Conservation (phyloP, 2,329 filamentous ascomycete genomes). For the Monosporascus sp. region DNA sequence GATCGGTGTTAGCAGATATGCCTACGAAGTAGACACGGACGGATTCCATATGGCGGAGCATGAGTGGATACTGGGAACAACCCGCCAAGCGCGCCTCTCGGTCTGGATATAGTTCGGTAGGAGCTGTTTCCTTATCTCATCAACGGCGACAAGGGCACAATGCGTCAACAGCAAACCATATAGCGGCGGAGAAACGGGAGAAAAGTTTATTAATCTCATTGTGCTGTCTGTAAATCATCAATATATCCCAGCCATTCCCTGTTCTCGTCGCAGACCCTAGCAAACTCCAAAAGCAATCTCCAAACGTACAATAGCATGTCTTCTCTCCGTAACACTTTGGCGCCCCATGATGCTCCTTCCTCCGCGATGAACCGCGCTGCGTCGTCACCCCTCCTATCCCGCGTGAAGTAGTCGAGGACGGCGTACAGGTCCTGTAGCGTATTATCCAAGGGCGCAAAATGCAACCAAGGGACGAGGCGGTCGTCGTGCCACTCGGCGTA, state of each 20-base stretch:
- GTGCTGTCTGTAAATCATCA: conserved; percentile 17
- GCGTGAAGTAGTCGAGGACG: conserved; percentile 52
- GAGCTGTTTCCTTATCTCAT: too few species aligned
- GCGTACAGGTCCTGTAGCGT: conserved; percentile 53
- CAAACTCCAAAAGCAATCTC: conserved; percentile 43
- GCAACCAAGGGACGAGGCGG: conserved; percentile 54
- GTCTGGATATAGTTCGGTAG: too few species aligned
- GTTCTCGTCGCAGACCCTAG: conserved; percentile 29
- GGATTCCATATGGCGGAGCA: too few species aligned
- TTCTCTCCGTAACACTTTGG: conserved; percentile 46
- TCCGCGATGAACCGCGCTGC: conserved; percentile 45
- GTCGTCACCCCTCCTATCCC: conserved; percentile 34
- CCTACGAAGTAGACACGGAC: too few species aligned
- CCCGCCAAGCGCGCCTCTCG: too few species aligned
- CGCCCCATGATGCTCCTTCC: conserved; percentile 46
- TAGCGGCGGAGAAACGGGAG: too few species aligned
- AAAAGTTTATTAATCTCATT: conserved; percentile 1
- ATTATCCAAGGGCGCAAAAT: conserved; percentile 59
- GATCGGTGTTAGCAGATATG: too few species aligned
- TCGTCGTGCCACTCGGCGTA: conserved; percentile 62
- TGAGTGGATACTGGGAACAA: too few species aligned
- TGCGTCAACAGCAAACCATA: too few species aligned
- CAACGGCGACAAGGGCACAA: too few species aligned
- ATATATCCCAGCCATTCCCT: conserved; percentile 24
- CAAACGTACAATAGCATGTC: conserved; percentile 54